Percentiles rank a stretch among this genome's conserved stretches.
Evolutionary conservation across 371 early-diverging fungal species (phyloP).

Genomic region (Lichtheimia ramosa): DNA sequence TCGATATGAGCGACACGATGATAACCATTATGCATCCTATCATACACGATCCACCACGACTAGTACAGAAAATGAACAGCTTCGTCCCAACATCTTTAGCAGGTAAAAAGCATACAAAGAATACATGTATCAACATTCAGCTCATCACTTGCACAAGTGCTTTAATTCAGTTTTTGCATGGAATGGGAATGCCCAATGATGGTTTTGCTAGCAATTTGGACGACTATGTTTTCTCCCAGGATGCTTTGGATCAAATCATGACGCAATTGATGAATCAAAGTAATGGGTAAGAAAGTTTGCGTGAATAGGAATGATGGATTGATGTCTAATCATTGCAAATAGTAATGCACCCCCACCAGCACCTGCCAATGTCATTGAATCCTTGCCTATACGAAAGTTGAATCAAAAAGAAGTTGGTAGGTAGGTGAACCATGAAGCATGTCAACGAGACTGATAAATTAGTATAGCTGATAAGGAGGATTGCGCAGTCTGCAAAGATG

Average conservation of each 20-base stretch:
- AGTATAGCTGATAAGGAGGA: conserved; percentile 41
- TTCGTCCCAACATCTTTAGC: no score
- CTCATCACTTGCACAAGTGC: no score
- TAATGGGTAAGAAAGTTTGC: conserved; percentile 35
- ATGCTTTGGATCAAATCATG: conserved; percentile 76
- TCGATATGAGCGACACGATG: no score
- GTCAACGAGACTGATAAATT: background rate
- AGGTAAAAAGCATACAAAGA: no score
- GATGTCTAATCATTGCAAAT: background rate
- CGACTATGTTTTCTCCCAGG: conserved; percentile 63
- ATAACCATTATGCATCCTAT: no score
- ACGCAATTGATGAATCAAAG: conserved; percentile 80
- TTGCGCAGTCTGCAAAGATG: conserved; percentile 86
- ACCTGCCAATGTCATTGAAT: conserved; percentile 60
- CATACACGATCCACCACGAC: no score
- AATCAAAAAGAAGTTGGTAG: conserved; percentile 53
- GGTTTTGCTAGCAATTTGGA: conserved; percentile 55
- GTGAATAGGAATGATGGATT: background rate
- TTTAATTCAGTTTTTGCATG: no score
- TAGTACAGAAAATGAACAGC: no score
- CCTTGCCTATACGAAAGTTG: conserved; percentile 48
- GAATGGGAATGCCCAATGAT: conserved; percentile 15
- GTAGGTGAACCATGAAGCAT: no score
- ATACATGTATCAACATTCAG: no score
- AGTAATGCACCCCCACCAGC: conserved; percentile 68